Base-by-base conservation (phyloP, 2,329 filamentous ascomycete genomes). In the Boeremia lycopersici region DNA sequence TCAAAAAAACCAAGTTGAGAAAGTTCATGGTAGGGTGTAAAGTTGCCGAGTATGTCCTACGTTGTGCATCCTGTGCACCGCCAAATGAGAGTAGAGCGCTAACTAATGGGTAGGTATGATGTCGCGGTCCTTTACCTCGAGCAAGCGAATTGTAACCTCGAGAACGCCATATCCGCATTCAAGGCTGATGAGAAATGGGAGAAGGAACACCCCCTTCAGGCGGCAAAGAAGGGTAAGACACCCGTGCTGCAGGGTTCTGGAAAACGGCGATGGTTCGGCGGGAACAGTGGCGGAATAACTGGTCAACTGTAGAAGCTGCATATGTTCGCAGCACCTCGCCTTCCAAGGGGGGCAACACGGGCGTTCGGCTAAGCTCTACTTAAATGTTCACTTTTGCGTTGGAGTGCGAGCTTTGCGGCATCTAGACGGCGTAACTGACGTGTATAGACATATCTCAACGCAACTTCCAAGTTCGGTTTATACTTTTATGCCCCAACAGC, bases 11-110 rank as follows among this genome's bases (percentile, higher is more conserved):
- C 15, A 87, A 87, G 68, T 81, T 93, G 30, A 81, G 90, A 36
- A 84, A 88, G 57, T 93, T 88, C 80, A 93, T 93, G 90, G 86
- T 91, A 2, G 81, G 82, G 1, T 90, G 87, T 76, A 93, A 93
- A 71, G 88, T 90, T 26, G 78, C 84, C 23, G 88, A 93, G 79
- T 93, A 87, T 76, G 81, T 77, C 34, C 8, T n/a, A 46, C 44
- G n/a, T 26, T 35, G 33, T 17, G 39, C 2, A 34, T n/a, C 1
- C n/a, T 9, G 35, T 34, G 42, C 23, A 48, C 33, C 3, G 23
- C 12, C n/a, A n/a, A 26, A 31, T 1, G 3, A 15, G 23, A 23
- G 12, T 4, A 26, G 10, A 3, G 23, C 8, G 36, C 46, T 55
- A 15, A 56, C 23, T 11, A 34, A 7, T 51, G 34, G 62, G 70